Evolutionary conservation across 2,329 filamentous ascomycete genomes (phyloP).

Genomic region (Ceratocystis variospora): DNA sequence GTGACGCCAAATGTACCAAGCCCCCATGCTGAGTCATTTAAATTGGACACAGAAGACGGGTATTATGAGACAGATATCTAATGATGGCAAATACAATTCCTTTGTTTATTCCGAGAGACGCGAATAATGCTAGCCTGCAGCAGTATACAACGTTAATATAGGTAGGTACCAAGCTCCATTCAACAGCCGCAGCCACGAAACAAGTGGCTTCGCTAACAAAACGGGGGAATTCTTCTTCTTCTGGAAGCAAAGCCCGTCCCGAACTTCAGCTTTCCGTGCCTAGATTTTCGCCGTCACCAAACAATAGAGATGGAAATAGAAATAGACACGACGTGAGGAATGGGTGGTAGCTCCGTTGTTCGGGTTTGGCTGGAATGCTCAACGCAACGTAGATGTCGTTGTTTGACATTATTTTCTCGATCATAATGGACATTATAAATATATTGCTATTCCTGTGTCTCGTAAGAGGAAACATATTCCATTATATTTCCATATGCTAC

Average conservation of each 20-base stretch:
- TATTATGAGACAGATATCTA: not conserved
- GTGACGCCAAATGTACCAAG: not conserved
- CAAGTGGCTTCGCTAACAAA: not conserved
- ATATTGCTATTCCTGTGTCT: not conserved
- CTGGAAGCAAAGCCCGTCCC: not conserved
- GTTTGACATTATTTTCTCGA: too few relatives aligned
- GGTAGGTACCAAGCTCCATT: not conserved
- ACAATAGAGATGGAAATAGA: not conserved
- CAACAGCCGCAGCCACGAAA: not conserved
- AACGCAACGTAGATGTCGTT: not conserved
- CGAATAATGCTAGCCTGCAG: not conserved
- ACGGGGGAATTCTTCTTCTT: not conserved
- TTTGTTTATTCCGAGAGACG: too few relatives aligned
- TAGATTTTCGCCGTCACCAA: not conserved
- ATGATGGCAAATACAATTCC: not conserved
- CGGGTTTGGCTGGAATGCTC: not conserved
- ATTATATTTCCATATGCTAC: conserved; percentile 2
- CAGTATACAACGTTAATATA: too few relatives aligned
- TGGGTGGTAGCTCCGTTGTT: not conserved
- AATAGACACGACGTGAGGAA: not conserved
- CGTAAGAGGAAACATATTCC: conserved; percentile 1
- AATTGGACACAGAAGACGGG: not conserved
- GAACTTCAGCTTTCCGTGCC: not conserved
- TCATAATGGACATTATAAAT: too few relatives aligned
- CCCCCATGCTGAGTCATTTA: not conserved